These are phyloP conservation scores for Verticillium longisporum DNA, from an alignment of 2,329 filamentous ascomycete genomes.

Conservation along the genomic window DNA sequence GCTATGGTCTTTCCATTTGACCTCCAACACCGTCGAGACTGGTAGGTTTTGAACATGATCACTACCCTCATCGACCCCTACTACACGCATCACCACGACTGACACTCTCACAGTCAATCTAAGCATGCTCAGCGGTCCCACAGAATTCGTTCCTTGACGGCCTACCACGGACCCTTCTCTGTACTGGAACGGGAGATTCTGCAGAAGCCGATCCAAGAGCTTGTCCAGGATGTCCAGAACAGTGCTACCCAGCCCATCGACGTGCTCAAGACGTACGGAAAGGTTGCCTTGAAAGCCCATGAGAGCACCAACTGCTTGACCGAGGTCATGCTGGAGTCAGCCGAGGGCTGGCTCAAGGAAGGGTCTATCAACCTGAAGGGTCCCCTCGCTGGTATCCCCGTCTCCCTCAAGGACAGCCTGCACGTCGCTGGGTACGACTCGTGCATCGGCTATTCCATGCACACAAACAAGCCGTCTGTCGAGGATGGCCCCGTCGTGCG, in stretches of 20 bases:
- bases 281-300: conserved; percentile 77
- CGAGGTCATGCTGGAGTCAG: conserved; percentile 73
- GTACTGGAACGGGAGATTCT: conserved; percentile 60
- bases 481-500: conserved; percentile 68
- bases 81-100: conserved; percentile 13
- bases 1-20: conserved; percentile 24
- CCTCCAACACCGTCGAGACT: conserved; percentile 65
- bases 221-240: conserved; percentile 74
- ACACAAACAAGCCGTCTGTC: conserved; percentile 58
- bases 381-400: conserved; percentile 77
- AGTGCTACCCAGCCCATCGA: conserved; percentile 58
- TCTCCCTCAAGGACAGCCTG: conserved; percentile 77
- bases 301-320: conserved; percentile 85
- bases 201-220: conserved; percentile 65
- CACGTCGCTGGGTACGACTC: conserved; percentile 78
- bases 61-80: neutral
- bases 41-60: conserved; percentile 40
- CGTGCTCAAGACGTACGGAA: conserved; percentile 79
- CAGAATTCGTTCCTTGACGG: conserved; percentile 59
- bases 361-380: conserved; percentile 65
- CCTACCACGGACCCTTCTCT: conserved; percentile 62
- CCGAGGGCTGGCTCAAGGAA: conserved; percentile 62
- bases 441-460: conserved; percentile 71
- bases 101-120: conserved; percentile 49
- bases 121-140: conserved; percentile 72